These are phyloP conservation scores for Nannochloropsis salina DNA, from an alignment of 108 stramenopile genomes.

Conservation along the genomic window DNA sequence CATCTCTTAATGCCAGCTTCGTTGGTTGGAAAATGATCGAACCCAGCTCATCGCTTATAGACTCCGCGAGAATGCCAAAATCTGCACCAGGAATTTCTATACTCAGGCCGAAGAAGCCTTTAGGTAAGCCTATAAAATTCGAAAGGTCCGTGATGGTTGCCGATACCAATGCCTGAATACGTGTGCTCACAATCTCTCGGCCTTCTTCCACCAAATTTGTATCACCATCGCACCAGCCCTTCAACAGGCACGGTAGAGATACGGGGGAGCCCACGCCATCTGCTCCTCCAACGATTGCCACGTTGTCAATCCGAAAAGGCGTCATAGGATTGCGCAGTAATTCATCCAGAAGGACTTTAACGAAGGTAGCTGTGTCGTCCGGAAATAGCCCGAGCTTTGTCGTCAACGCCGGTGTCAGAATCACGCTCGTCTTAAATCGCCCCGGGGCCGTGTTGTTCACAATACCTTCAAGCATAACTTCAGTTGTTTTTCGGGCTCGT, in stretches of 20 bases:
- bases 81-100: background rate
- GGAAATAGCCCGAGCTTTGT: background rate
- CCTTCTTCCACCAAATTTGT: background rate
- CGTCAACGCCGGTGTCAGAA: background rate
- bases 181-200: too few species aligned
- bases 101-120: background rate
- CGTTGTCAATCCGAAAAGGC: background rate
- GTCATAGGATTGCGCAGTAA: background rate
- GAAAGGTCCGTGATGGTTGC: constrained; percentile 1
- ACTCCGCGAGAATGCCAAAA: background rate
- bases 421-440: background rate
- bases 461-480: constrained; percentile 8
- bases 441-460: background rate
- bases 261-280: constrained; percentile 13
- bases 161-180: background rate
- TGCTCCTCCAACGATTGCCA: background rate
- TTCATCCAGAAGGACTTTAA: background rate
- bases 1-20: background rate
- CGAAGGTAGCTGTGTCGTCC: background rate
- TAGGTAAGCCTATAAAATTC: background rate
- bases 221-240: constrained; percentile 7
- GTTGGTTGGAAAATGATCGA: background rate
- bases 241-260: constrained; percentile 10
- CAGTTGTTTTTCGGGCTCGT: background rate
- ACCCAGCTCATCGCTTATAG: background rate